Evolutionary conservation across 768 basidiomycete species (phyloP).

Genomic region (Strobilomyces confusus): DNA sequence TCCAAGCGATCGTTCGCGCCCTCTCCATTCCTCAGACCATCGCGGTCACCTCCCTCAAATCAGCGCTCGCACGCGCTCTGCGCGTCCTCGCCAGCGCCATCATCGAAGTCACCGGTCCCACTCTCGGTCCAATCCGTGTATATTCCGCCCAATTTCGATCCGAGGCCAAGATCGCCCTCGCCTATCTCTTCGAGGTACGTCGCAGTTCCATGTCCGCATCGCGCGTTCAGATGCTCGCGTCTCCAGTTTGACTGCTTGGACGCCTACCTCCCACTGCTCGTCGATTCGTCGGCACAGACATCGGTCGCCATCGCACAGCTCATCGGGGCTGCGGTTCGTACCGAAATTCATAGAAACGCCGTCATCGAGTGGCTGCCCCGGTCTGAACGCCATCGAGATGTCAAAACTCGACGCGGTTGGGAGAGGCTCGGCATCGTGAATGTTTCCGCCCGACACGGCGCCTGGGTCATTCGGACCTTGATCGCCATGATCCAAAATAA

Average conservation of each 20-base stretch:
- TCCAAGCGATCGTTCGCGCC: conserved; percentile 58
- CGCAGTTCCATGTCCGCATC: neutral
- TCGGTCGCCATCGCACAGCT: conserved; percentile 56
- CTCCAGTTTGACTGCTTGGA: conserved; percentile 58
- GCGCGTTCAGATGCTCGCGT: neutral
- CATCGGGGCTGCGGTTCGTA: conserved; percentile 49
- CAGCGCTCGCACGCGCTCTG: conserved; percentile 62
- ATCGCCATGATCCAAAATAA: conserved; percentile 43
- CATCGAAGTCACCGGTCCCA: conserved; percentile 67
- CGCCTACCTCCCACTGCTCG: too few species aligned
- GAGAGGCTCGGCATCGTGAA: conserved; percentile 51
- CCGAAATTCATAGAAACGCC: conserved; percentile 42
- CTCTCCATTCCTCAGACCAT: conserved; percentile 40
- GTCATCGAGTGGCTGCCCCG: conserved; percentile 64
- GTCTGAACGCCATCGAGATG: conserved; percentile 49
- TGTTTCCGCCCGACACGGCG: conserved; percentile 43
- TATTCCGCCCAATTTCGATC: conserved; percentile 36
- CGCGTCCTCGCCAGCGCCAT: conserved; percentile 55
- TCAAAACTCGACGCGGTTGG: conserved; percentile 66
- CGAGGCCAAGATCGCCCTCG: conserved; percentile 55
- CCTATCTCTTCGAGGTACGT: conserved; percentile 58
- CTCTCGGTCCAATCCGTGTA: conserved; percentile 55
- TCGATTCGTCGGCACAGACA: conserved; percentile 39
- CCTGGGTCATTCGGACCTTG: conserved; percentile 58
- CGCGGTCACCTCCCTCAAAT: conserved; percentile 39